Conservation (phyloP, 2,329 filamentous ascomycete species). For the Alternaria longipes region DNA sequence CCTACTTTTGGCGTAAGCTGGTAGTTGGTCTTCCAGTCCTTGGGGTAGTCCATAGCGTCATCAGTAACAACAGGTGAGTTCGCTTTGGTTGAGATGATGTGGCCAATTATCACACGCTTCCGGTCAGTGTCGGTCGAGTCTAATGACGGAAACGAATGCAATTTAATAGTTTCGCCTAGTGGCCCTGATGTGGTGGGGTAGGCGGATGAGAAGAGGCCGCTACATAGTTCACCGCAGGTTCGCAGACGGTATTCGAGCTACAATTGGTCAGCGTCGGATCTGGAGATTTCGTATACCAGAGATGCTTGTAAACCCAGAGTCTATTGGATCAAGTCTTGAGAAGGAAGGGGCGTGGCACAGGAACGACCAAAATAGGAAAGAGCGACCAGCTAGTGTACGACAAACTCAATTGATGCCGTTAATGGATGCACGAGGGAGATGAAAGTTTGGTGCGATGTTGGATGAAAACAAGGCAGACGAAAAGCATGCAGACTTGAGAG, state of each 20-base stretch:
- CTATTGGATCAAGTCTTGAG: background rate
- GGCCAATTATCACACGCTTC: constrained; percentile 74
- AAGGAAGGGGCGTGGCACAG: constrained; percentile 12
- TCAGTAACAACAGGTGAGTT: constrained; percentile 72
- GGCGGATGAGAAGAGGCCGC: constrained; percentile 80
- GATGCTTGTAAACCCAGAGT: background rate
- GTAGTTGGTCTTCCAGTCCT: constrained; percentile 67
- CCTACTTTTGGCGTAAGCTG: constrained; percentile 59
- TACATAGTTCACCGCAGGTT: constrained; percentile 76
- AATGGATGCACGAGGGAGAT: background rate
- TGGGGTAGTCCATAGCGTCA: constrained; percentile 76
- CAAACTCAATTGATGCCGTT: background rate
- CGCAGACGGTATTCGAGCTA: constrained; percentile 81
- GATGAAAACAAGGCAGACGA: constrained; percentile 2
- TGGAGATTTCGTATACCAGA: background rate
- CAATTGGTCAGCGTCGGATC: constrained; percentile 15
- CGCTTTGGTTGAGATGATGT: constrained; percentile 79
- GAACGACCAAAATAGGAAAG: constrained; percentile 9
- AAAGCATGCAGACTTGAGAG: background rate
- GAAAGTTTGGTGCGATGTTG: background rate
- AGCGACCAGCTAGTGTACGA: background rate
- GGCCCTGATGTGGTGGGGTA: constrained; percentile 59
- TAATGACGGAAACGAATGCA: constrained; percentile 64
- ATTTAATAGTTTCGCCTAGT: constrained; percentile 62
- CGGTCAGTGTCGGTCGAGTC: constrained; percentile 67